A percentile compares a stretch with the other conserved stretches of the same genome.
Evolutionary conservation across 1,284 basidiomycete species (phyloP).

Genomic region (Lignosus rhinocerotis): DNA sequence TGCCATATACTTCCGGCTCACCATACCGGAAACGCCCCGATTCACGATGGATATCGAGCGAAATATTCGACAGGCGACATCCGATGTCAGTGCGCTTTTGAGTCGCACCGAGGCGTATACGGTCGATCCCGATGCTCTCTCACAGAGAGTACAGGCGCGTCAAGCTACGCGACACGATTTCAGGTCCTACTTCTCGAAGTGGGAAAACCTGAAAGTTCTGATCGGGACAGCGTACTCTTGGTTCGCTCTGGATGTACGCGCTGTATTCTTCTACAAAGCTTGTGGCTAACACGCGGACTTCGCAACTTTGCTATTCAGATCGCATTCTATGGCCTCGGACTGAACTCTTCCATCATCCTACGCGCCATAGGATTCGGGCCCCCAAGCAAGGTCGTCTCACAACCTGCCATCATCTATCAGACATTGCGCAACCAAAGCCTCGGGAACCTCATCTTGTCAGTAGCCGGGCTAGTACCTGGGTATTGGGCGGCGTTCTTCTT

Average conservation of each 20-base stretch:
- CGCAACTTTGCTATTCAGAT: slow-evolving; percentile 44
- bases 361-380: slow-evolving; percentile 58
- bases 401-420: slow-evolving; percentile 45
- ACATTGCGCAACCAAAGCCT: slow-evolving; percentile 55
- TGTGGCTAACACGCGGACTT: too few species aligned
- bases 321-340: slow-evolving; percentile 83
- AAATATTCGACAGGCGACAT: slow-evolving; percentile 71
- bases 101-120: slow-evolving; percentile 47
- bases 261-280: background rate
- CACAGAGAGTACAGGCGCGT: slow-evolving; percentile 63
- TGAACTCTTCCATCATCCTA: slow-evolving; percentile 75
- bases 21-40: slow-evolving; percentile 78
- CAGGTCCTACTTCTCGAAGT: slow-evolving; percentile 56
- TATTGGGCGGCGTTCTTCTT: slow-evolving; percentile 73
- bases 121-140: slow-evolving; percentile 55
- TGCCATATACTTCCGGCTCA: slow-evolving; percentile 77
- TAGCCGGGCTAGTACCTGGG: slow-evolving; percentile 73
- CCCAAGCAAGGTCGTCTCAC: slow-evolving; percentile 30
- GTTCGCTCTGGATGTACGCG: slow-evolving; percentile 74
- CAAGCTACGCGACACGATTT: slow-evolving; percentile 70
- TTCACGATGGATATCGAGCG: slow-evolving; percentile 92
- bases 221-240: slow-evolving; percentile 67
- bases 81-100: slow-evolving; percentile 69
- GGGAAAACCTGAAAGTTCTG: slow-evolving; percentile 66
- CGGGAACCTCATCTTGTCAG: slow-evolving; percentile 70